These are phyloP conservation scores for Aspergillus bertholletiae DNA, from an alignment of 495 filamentous ascomycete species.

Conservation along the genomic window DNA sequence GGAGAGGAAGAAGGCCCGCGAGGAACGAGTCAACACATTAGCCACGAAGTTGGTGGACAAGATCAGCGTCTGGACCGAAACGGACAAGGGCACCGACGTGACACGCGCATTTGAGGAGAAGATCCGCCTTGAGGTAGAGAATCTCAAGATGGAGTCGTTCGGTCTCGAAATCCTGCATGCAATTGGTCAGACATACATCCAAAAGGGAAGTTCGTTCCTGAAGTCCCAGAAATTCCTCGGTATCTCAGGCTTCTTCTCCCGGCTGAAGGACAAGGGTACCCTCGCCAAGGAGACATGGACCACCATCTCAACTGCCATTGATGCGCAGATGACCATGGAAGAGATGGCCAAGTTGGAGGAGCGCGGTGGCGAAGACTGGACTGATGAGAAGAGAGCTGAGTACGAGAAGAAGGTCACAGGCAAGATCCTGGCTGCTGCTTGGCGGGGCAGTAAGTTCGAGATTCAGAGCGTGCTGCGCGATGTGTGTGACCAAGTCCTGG, in stretches of 20 bases:
- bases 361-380: slow-evolving; percentile 96
- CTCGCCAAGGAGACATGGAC: slow-evolving; percentile 98
- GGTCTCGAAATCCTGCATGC: slow-evolving; percentile 96
- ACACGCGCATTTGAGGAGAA: slow-evolving; percentile 89
- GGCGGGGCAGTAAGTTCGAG: slow-evolving; percentile 96
- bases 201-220: slow-evolving; percentile 80
- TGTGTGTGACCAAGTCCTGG: slow-evolving; percentile 68
- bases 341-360: slow-evolving; percentile 97
- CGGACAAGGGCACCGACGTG: slow-evolving; percentile 81
- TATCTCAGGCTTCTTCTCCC: slow-evolving; percentile 88
- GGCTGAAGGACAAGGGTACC: slow-evolving; percentile 94
- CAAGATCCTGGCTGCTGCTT: slow-evolving; percentile 97
- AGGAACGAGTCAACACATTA: slow-evolving; percentile 84
- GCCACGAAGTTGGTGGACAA: slow-evolving; percentile 82
- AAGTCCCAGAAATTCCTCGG: slow-evolving; percentile 97
- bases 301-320: slow-evolving; percentile 95
- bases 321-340: slow-evolving; percentile 97
- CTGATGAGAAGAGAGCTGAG: slow-evolving; percentile 95
- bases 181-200: slow-evolving; percentile 83
- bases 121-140: slow-evolving; percentile 92
- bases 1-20: slow-evolving; percentile 78
- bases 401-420: slow-evolving; percentile 93
- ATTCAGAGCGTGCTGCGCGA: slow-evolving; percentile 94
- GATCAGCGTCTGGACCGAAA: slow-evolving; percentile 95
- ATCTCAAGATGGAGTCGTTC: slow-evolving; percentile 98